These are phyloP conservation scores for Podospora bellae-mahoneyi DNA, from an alignment of 495 filamentous ascomycete species.

Conservation along the genomic window DNA sequence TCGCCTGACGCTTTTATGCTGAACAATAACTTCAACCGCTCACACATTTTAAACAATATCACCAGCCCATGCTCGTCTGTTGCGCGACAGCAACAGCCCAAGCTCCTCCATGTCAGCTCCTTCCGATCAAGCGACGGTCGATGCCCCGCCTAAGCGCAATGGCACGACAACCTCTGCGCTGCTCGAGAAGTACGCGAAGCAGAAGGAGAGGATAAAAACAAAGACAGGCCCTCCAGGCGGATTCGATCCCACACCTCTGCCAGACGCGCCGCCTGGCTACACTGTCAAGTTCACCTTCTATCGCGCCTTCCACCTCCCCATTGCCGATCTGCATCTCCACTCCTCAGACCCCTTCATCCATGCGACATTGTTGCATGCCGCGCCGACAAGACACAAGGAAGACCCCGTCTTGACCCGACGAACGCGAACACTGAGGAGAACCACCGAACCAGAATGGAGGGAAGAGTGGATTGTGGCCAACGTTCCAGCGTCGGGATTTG, in stretches of 20 bases:
- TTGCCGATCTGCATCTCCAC: constrained; percentile 70
- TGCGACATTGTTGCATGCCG: constrained; percentile 59
- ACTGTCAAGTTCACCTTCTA: constrained; percentile 84
- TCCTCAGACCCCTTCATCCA: constrained; percentile 82
- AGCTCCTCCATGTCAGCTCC: neutral
- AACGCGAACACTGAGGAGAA: constrained; percentile 68
- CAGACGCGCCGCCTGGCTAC: constrained; percentile 68
- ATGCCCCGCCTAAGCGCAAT: neutral
- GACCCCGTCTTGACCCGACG: constrained; percentile 68
- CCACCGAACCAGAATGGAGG: constrained; percentile 75
- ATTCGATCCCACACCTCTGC: constrained; percentile 73
- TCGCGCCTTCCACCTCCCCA: constrained; percentile 71
- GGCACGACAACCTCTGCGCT: neutral
- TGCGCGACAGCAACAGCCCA: neutral
- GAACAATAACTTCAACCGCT: neutral
- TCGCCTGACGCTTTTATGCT: neutral
- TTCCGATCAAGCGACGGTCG: neutral
- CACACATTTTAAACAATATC: neutral
- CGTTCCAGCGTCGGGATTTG: constrained; percentile 72
- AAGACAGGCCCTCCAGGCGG: constrained; percentile 71
- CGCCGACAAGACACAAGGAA: constrained; percentile 74
- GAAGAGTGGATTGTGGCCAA: constrained; percentile 84
- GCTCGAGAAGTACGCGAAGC: neutral
- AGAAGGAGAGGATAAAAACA: constrained; percentile 52
- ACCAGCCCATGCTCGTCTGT: neutral